phyloP scores from a whole-genome alignment of 2,329 filamentous ascomycete genomes.

The Colletotrichum nymphaeae region DNA sequence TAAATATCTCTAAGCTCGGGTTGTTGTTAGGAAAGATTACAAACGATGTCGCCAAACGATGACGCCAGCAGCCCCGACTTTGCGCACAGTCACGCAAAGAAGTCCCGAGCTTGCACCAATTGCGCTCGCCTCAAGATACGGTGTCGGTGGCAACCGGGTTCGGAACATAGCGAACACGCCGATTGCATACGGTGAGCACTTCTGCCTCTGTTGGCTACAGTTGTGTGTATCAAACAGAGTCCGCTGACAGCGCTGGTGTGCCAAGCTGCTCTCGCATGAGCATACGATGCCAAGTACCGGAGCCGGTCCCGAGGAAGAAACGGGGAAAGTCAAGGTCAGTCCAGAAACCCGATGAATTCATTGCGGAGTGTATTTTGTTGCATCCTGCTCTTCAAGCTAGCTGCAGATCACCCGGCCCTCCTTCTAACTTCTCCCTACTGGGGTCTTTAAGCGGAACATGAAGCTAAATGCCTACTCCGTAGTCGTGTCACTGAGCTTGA shows the following conservation, averaged over 20 bases:
- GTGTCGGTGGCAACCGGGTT: conserved; percentile 46
- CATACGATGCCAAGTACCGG: conserved; percentile 47
- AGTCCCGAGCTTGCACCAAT: conserved; percentile 47
- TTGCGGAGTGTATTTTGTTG: neutral
- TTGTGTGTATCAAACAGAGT: neutral
- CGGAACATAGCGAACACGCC: conserved; percentile 34
- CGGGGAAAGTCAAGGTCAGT: conserved; percentile 50
- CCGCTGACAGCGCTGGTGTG: too few relatives aligned
- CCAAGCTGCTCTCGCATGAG: conserved; percentile 49
- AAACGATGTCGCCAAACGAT: neutral
- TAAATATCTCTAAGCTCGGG: neutral
- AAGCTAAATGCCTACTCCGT: neutral
- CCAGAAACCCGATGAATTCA: neutral
- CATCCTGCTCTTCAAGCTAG: neutral
- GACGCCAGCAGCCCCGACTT: neutral
- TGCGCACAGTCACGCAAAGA: conserved; percentile 22
- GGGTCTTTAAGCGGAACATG: neutral
- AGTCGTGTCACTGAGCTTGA: conserved; percentile 52
- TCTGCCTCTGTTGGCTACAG: neutral
- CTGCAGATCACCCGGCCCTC: neutral
- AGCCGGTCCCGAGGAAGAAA: conserved; percentile 46
- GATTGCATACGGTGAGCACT: conserved; percentile 43
- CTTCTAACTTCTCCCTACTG: neutral
- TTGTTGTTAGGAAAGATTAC: neutral
- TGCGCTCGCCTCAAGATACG: conserved; percentile 51